These are phyloP conservation scores for Epithemia pelagica DNA, from an alignment of 108 stramenopile species.

Conservation along the genomic window DNA sequence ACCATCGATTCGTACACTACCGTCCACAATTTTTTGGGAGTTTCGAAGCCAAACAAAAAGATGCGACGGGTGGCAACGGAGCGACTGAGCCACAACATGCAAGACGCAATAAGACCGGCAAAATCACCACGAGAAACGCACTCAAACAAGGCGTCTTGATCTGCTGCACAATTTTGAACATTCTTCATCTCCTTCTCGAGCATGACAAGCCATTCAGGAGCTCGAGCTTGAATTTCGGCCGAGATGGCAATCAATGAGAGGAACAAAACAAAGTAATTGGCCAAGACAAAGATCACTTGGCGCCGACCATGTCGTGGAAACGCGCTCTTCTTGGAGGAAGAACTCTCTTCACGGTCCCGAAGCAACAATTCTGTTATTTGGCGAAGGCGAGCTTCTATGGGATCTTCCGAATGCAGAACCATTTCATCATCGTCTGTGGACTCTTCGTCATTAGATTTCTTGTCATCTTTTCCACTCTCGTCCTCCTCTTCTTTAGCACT, in stretches of 20 bases:
- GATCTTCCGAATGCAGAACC: constrained; percentile 35
- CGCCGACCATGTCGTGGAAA: constrained; percentile 11
- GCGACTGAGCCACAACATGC: constrained; percentile 64
- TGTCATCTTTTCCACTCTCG: constrained; percentile 4
- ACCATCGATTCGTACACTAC: constrained; percentile 81
- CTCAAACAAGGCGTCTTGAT: constrained; percentile 65
- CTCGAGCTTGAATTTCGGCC: constrained; percentile 74
- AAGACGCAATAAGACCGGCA: constrained; percentile 70
- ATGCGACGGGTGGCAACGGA: constrained; percentile 67
- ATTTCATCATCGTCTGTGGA: constrained; percentile 19
- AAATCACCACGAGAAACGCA: constrained; percentile 76
- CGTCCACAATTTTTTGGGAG: constrained; percentile 73
- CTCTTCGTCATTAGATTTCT: constrained; percentile 15
- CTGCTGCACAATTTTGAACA: constrained; percentile 74
- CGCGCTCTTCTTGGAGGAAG: not conserved
- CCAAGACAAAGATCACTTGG: constrained; percentile 69
- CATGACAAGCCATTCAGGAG: constrained; percentile 61
- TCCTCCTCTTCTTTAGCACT: not conserved
- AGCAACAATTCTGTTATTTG: constrained; percentile 40
- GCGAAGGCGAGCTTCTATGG: constrained; percentile 33
- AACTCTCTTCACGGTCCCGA: constrained; percentile 8
- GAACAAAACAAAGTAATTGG: constrained; percentile 78
- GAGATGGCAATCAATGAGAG: constrained; percentile 72
- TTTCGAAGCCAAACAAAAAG: constrained; percentile 82
- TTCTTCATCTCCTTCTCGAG: constrained; percentile 64